A percentile compares a stretch with the other conserved stretches of the same genome.
Conservation (phyloP, 2,329 filamentous ascomycete genomes). For the Nemania sp. region DNA sequence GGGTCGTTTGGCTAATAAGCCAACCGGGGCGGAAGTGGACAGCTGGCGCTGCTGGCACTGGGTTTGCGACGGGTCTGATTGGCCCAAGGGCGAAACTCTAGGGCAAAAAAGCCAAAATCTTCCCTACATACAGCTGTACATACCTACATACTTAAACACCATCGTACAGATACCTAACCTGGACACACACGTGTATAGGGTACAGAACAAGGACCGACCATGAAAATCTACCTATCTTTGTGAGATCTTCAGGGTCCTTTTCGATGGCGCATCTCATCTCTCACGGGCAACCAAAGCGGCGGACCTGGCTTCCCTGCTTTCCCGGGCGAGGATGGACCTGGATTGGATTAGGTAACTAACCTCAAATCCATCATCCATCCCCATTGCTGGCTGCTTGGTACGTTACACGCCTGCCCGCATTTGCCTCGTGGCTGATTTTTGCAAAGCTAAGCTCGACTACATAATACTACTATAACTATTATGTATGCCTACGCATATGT, state of each 20-base stretch:
- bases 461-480: not conserved
- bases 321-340: constrained; percentile 31
- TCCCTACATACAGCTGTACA: constrained; percentile 34
- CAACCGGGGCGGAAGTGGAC: constrained; percentile 33
- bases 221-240: constrained; percentile 31
- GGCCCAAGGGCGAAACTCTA: too few species aligned
- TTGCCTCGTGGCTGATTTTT: not conserved
- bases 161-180: not conserved
- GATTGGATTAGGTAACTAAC: too few species aligned
- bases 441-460: not conserved
- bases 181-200: not conserved
- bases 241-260: constrained; percentile 48
- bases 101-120: constrained; percentile 39
- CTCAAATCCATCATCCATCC: not conserved
- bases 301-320: constrained; percentile 31
- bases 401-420: not conserved
- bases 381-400: too few species aligned
- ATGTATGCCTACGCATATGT: too few species aligned
- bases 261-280: constrained; percentile 38
- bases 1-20: constrained; percentile 39
- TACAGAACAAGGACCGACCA: not conserved
- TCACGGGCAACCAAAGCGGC: constrained; percentile 20
- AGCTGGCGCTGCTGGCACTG: constrained; percentile 39
- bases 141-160: constrained; percentile 24
- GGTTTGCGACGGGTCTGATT: constrained; percentile 35